Base-by-base conservation (phyloP, 1,139 yeast species). In the Keqinozyma sinolaborantium region DNA sequence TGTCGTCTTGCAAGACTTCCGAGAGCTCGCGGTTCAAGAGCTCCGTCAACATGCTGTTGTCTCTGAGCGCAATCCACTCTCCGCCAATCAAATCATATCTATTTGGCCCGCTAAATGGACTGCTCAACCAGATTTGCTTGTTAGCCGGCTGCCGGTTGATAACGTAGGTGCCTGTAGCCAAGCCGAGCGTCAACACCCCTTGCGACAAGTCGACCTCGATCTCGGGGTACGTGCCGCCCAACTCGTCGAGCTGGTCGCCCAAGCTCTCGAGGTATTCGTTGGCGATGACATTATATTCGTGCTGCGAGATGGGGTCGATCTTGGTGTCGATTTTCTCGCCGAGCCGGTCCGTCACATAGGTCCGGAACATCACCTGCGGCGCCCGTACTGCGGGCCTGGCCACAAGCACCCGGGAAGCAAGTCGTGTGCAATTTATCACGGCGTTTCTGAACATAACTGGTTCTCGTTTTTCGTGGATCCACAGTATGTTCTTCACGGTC, bases 91-190 rank as follows among this genome's bases (percentile, higher is more conserved):
- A 65, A 50, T 81, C 88, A 50, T 75, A 65, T 35, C 76, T 48
- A 50, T 86, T 85, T 9, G 97, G 97, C 0, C 97, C 97, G n/a
- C 94, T 83, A 4, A 85, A 50, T 0, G 97, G 97, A 25, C 95
- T 83, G 39, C 94, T 79, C 33, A 87, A 70, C 97, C 97, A 88
- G 25, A 88, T 81, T 55, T 88, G 97, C 56, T 83, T 82, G 57
- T 86, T 88, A 2, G 96, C 95, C 1, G 97, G 96, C 59, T 90
- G 96, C 52, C 86, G 86, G 62, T 88, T 90, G 46, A 90, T 79
- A 21, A 88, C 95, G 53, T 88, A 88, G 2, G 90, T 76, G 2
- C 96, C 96, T 23, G 67, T 61, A 2, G 77, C 73, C 21, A 83
- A 53, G 3, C 68, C 71, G 38, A 88, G 56, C 3, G 90, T 80